Base-by-base conservation (phyloP, 2,329 filamentous ascomycete species). In the Trichoderma polysporum region DNA sequence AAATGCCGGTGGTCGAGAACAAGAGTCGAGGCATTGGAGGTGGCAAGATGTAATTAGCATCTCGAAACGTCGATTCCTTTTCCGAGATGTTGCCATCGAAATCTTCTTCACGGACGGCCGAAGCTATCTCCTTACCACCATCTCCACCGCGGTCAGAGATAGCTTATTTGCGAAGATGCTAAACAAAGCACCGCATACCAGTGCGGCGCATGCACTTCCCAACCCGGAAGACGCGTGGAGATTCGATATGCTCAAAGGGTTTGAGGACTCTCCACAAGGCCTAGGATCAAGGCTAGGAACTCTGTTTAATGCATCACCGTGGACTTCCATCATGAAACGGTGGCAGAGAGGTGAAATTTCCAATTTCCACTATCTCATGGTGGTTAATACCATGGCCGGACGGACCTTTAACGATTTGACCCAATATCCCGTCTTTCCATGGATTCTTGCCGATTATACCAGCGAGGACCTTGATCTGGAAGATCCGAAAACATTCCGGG, bases 341-440 rank as follows among this genome's bases (percentile, higher is more conserved):
- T 99, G 95, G 95, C 86, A 95, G 68, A 91, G 90, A 75, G 95
- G 96, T 13, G 95, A 99, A 74, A 93, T 98, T 58, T 98, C 94
- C 15, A 99, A 99, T 77, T 99, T 99, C 74, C 93, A 98, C 78
- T 99, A 99, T 75, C 86, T 99, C 39, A 99, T 99, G 94, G 89
- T 97, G 68, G 89, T 99, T 74, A 99, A 99, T 75, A 98, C 95
- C 0, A 92, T 99, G 86, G 96, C 96, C 31, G 95, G 95, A 2
- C 86, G 95, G 61, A 98, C 95, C 0, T 99, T 99, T 81, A 99
- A 99, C 75, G 95, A 99, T 75, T 83, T 99, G 19, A 99, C 95
- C 0, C 96, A 99, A 74, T 99, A 99, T 74, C 95, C 95, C 0
- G 94, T 99, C 19, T 99, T 99, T 71, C 95, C 95, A 0, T 99